Conservation (phyloP, 768 basidiomycete species). For the Leccinellum luteum region DNA sequence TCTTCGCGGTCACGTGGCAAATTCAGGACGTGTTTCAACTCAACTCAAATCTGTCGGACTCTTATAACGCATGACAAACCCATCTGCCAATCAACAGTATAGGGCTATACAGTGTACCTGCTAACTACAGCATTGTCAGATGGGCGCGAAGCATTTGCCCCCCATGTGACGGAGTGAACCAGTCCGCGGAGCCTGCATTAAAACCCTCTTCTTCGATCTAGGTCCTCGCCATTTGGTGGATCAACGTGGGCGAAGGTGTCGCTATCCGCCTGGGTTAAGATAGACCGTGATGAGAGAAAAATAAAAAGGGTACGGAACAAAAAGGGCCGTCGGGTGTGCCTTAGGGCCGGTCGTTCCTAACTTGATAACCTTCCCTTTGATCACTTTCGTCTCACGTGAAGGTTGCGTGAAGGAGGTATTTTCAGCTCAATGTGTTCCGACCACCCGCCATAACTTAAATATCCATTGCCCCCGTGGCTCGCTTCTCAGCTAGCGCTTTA, state of each 20-base stretch:
- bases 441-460: background rate
- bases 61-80: background rate
- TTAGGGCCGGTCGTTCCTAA: constrained; percentile 30
- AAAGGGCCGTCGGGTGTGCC: background rate
- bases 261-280: constrained; percentile 69
- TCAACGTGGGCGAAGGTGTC: constrained; percentile 37
- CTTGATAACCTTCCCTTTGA: background rate
- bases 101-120: background rate
- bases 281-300: constrained; percentile 51
- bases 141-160: constrained; percentile 46
- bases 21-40: background rate
- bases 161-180: constrained; percentile 11
- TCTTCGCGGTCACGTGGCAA: background rate
- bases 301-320: background rate
- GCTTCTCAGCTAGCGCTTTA: background rate
- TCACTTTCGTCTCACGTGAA: constrained; percentile 3
- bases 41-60: too few relatives aligned
- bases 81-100: too few relatives aligned
- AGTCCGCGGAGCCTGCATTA: constrained; percentile 55
- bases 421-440: background rate
- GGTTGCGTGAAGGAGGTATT: background rate
- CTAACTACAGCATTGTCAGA: constrained; percentile 31
- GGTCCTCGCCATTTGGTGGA: constrained; percentile 80
- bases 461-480: background rate
- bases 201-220: constrained; percentile 60